phyloP scores from a whole-genome alignment of 805 yeast genomes.

The Ogataea corticis region DNA sequence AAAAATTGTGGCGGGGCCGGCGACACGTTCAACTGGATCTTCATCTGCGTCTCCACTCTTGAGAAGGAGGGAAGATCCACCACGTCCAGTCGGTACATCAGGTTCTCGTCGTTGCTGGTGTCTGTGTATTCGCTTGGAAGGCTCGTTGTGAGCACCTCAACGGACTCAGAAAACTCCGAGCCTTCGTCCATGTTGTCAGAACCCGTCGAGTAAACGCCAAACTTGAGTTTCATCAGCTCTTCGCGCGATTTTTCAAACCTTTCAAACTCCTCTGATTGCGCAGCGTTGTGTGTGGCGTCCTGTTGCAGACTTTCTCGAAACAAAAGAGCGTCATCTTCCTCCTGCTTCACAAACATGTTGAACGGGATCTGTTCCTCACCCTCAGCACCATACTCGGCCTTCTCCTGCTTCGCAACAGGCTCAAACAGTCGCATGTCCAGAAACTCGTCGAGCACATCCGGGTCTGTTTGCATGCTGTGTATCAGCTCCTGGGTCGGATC shows the following conservation, averaged over 20 bases:
- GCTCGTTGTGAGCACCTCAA: conserved; percentile 28
- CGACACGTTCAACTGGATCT: conserved; percentile 61
- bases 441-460: conserved; percentile 58
- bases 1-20: conserved; percentile 78
- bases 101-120: conserved; percentile 17
- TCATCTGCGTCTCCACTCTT: conserved; percentile 95
- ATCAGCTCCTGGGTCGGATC: conserved; percentile 20
- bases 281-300: conserved; percentile 4
- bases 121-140: conserved; percentile 34
- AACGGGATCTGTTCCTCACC: neutral
- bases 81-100: conserved; percentile 50
- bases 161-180: conserved; percentile 15
- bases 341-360: conserved; percentile 15
- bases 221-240: conserved; percentile 52
- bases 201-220: conserved; percentile 39
- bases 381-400: conserved; percentile 4
- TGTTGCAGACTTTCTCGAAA: conserved; percentile 10
- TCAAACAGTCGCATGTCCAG: conserved; percentile 50
- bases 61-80: conserved; percentile 74
- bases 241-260: conserved; percentile 46
- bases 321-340: conserved; percentile 12
- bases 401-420: conserved; percentile 6
- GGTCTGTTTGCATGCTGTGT: conserved; percentile 28
- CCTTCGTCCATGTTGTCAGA: conserved; percentile 11
- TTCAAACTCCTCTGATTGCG: conserved; percentile 28